Conservation (phyloP, 495 filamentous ascomycete species). For the Oleoguttula mirabilis region DNA sequence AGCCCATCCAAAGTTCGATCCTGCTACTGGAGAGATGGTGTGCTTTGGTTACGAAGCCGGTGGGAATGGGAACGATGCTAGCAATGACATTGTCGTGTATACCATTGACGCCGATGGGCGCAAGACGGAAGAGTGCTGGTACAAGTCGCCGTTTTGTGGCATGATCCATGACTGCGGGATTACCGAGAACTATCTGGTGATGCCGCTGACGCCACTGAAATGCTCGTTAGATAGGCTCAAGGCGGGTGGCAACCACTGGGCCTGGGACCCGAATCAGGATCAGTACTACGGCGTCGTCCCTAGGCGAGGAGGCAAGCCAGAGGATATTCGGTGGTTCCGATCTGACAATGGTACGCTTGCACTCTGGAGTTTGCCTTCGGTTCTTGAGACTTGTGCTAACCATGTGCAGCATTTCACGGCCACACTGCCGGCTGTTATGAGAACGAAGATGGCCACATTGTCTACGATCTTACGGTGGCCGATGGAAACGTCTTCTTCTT, state of each 20-base stretch:
- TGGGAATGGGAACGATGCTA: slow-evolving; percentile 23
- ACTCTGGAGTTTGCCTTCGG: not conserved
- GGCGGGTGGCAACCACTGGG: slow-evolving; percentile 22
- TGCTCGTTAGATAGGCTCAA: slow-evolving; percentile 18
- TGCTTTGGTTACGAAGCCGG: slow-evolving; percentile 28
- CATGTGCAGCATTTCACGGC: slow-evolving; percentile 20
- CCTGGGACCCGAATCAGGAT: slow-evolving; percentile 23
- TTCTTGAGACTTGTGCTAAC: not conserved
- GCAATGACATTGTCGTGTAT: slow-evolving; percentile 22
- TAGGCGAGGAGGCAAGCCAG: slow-evolving; percentile 19
- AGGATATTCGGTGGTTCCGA: slow-evolving; percentile 21
- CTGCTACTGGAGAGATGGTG: slow-evolving; percentile 40
- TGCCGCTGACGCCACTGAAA: slow-evolving; percentile 22
- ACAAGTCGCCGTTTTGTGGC: slow-evolving; percentile 23
- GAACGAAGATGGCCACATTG: slow-evolving; percentile 33
- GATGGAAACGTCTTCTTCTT: slow-evolving; percentile 25
- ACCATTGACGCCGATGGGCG: slow-evolving; percentile 22
- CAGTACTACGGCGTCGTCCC: slow-evolving; percentile 24
- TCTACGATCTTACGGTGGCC: slow-evolving; percentile 42
- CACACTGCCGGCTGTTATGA: slow-evolving; percentile 23
- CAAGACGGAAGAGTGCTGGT: slow-evolving; percentile 25
- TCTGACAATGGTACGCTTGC: slow-evolving; percentile 20
- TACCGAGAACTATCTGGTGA: slow-evolving; percentile 21
- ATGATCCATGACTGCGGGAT: slow-evolving; percentile 25
- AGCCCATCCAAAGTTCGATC: slow-evolving; percentile 51